These are phyloP conservation scores for Platanus orientalis DNA, from an alignment of 164 flowering plant genomes.

Conservation along the genomic window DNA sequence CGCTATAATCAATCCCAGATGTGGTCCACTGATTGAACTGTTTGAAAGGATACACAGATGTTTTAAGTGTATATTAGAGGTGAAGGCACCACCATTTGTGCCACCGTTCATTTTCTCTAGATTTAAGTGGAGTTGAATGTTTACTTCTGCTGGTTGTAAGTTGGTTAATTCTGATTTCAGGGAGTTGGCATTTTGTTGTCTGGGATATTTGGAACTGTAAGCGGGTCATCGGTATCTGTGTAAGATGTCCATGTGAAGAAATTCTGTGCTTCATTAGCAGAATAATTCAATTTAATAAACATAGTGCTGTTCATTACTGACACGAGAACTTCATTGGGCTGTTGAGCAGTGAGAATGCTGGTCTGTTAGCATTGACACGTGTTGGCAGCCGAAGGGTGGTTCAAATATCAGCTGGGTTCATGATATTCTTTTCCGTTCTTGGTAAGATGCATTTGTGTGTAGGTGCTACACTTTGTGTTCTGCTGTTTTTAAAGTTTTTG, in stretches of 20 bases:
- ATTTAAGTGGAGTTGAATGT: not conserved
- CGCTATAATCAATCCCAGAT: not conserved
- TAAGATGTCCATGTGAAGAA: slow-evolving; percentile 34
- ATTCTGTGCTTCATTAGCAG: not conserved
- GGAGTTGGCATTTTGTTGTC: slow-evolving; percentile 77
- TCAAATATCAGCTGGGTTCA: slow-evolving; percentile 70
- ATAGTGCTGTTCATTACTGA: not conserved
- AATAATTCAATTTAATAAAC: not conserved
- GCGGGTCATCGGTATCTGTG: slow-evolving; percentile 84
- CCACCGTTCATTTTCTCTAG: not conserved
- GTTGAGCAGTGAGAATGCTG: slow-evolving; percentile 75
- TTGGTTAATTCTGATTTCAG: slow-evolving; percentile 24
- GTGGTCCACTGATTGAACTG: not conserved
- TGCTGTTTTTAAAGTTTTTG: not conserved
- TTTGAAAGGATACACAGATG: not conserved
- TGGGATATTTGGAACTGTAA: slow-evolving; percentile 85
- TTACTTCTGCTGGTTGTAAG: not conserved
- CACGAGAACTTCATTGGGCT: slow-evolving; percentile 5
- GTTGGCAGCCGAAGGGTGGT: slow-evolving; percentile 90
- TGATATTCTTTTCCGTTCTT: slow-evolving; percentile 77
- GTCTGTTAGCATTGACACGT: slow-evolving; percentile 76
- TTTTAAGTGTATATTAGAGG: not conserved
- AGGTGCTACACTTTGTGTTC: not conserved
- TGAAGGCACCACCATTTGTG: not conserved
- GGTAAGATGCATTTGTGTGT: slow-evolving; percentile 32